Percentiles rank a stretch among this genome's conserved stretches.
These are phyloP conservation scores for Alternaria brassicicola DNA, from an alignment of 2,329 filamentous ascomycete genomes.

Conservation along the genomic window DNA sequence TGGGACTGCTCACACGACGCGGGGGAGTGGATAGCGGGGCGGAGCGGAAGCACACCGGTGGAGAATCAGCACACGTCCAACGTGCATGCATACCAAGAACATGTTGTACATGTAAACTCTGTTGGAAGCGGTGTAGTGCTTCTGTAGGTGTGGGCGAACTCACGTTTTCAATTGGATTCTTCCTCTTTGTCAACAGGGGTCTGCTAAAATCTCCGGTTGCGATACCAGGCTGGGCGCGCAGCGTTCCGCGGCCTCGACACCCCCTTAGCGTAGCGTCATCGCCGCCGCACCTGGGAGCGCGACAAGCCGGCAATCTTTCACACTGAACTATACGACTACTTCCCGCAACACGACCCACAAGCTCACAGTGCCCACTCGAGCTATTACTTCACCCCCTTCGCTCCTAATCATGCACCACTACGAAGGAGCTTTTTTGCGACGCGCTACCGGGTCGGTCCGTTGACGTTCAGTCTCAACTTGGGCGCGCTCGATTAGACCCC, in stretches of 20 bases:
- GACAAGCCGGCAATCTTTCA: conserved; percentile 11
- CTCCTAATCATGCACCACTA: conserved; percentile 13
- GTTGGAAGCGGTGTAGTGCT: background rate
- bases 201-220: conserved; percentile 2
- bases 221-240: conserved; percentile 1
- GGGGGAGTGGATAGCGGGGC: conserved; percentile 3
- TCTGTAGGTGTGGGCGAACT: background rate
- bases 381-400: background rate
- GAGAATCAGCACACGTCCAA: background rate
- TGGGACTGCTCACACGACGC: conserved; percentile 4
- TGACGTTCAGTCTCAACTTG: conserved; percentile 13
- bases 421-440: conserved; percentile 14
- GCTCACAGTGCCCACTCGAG: background rate
- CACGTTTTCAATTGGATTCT: background rate
- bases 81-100: conserved; percentile 1
- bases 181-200: background rate
- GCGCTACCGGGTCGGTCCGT: conserved; percentile 33
- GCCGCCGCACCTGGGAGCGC: conserved; percentile 5
- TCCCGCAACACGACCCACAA: background rate
- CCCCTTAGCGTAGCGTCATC: conserved; percentile 6
- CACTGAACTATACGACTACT: background rate
- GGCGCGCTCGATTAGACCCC: conserved; percentile 9
- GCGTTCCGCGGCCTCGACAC: conserved; percentile 5
- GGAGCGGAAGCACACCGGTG: conserved; percentile 2
- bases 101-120: background rate